phyloP scores from a whole-genome alignment of 2,329 filamentous ascomycete species.

The Orbilia blumenaviensis region DNA sequence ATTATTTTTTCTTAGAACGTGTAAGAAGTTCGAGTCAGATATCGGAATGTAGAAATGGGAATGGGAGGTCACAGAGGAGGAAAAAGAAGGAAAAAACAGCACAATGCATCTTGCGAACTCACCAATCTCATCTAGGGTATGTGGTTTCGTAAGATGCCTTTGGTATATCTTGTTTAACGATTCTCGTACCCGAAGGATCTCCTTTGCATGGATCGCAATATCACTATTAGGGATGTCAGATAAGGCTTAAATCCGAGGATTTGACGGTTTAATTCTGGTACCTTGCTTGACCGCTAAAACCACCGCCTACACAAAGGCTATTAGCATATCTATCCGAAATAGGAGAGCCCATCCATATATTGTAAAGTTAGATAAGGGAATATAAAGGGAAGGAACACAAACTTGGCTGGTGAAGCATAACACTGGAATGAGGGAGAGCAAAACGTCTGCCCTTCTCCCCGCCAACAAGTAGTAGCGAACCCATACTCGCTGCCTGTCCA shows the following conservation, averaged over 20 bases:
- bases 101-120: not conserved
- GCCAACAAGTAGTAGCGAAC: conserved; percentile 84
- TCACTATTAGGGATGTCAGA: conserved; percentile 64
- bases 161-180: conserved; percentile 92
- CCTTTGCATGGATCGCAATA: conserved; percentile 95
- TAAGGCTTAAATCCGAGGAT: not conserved
- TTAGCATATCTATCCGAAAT: conserved; percentile 15
- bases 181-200: conserved; percentile 85
- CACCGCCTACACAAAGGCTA: conserved; percentile 59
- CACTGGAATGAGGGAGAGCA: conserved; percentile 87
- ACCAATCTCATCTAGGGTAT: conserved; percentile 77
- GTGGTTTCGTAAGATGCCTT: conserved; percentile 80
- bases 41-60: not conserved
- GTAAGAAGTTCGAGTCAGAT: not conserved
- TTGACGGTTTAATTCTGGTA: conserved; percentile 22
- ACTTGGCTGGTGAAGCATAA: conserved; percentile 95
- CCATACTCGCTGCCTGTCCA: conserved; percentile 95
- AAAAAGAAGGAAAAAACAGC: not conserved
- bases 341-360: not conserved
- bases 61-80: not conserved
- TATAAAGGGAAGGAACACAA: conserved; percentile 16
- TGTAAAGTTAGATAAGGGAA: not conserved
- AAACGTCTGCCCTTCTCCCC: conserved; percentile 85
- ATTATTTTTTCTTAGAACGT: conserved; percentile 76
- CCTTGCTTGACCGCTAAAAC: conserved; percentile 72